phyloP scores from a whole-genome alignment of 2,329 filamentous ascomycete genomes.

The Trichoderma harzianum region DNA sequence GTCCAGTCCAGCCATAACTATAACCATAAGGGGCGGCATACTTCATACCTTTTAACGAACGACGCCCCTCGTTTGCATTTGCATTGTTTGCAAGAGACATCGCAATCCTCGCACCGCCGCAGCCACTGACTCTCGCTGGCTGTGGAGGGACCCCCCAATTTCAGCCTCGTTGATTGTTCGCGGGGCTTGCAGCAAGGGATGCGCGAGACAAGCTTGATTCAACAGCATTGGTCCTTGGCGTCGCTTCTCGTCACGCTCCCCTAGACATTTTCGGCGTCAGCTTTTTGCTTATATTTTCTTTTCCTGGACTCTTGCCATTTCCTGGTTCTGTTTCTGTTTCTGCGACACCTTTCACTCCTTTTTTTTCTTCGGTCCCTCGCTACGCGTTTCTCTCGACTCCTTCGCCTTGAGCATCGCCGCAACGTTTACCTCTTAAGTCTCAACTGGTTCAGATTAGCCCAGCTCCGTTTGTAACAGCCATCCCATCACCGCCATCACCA shows the following conservation, averaged over 20 bases:
- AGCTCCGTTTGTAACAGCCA: neutral
- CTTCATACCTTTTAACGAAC: neutral
- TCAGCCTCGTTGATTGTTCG: conserved; percentile 15
- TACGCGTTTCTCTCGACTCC: neutral
- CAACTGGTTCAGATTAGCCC: neutral
- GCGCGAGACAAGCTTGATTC: conserved; percentile 9
- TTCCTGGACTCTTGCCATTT: neutral
- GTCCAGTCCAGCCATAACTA: neutral
- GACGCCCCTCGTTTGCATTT: neutral
- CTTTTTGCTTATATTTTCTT: neutral
- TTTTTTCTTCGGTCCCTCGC: neutral
- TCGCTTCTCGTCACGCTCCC: conserved; percentile 9
- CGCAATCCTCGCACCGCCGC: neutral
- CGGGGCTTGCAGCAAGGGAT: conserved; percentile 15
- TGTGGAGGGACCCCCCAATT: conserved; percentile 10
- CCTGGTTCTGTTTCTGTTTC: neutral
- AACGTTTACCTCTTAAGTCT: neutral
- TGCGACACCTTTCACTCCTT: neutral
- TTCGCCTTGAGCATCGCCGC: neutral
- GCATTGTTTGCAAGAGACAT: neutral
- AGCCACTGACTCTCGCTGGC: conserved; percentile 1
- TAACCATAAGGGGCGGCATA: neutral
- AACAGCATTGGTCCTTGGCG: neutral
- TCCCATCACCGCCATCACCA: conserved; percentile 5
- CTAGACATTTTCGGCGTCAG: neutral